Conservation (phyloP, 106 monocot genomes). For the Posidonia australis region DNA sequence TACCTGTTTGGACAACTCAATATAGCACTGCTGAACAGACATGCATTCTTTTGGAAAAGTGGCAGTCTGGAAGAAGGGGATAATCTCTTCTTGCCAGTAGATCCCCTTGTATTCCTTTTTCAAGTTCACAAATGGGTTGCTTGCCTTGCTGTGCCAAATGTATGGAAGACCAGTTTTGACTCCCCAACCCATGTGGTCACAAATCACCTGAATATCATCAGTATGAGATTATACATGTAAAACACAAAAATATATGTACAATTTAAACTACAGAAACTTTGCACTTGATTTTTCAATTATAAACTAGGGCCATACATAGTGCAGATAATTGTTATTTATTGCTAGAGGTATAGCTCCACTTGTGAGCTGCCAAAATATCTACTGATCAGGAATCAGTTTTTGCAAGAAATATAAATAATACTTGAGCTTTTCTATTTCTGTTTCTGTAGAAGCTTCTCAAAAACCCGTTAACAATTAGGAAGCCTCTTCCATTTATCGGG, state of each 20-base stretch:
- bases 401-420: too few species aligned
- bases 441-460: background rate
- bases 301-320: too few species aligned
- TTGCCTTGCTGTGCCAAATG: constrained; percentile 15
- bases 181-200: constrained; percentile 14
- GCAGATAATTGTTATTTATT: too few species aligned
- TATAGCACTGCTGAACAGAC: constrained; percentile 9
- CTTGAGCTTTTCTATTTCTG: too few species aligned
- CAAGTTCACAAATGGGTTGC: constrained; percentile 13
- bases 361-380: too few species aligned
- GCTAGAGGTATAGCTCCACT: too few species aligned
- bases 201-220: constrained; percentile 8
- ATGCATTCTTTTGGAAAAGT: constrained; percentile 13
- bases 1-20: constrained; percentile 12
- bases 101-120: constrained; percentile 12
- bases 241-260: background rate
- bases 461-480: background rate
- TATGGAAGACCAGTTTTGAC: constrained; percentile 11
- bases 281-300: too few species aligned
- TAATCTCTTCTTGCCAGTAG: constrained; percentile 11
- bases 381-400: too few species aligned
- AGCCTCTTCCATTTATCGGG: background rate
- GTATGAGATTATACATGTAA: background rate
- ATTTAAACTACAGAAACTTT: background rate
- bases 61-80: constrained; percentile 8